Base-by-base conservation (phyloP, 306 rosid genomes). In the Delonix regia region DNA sequence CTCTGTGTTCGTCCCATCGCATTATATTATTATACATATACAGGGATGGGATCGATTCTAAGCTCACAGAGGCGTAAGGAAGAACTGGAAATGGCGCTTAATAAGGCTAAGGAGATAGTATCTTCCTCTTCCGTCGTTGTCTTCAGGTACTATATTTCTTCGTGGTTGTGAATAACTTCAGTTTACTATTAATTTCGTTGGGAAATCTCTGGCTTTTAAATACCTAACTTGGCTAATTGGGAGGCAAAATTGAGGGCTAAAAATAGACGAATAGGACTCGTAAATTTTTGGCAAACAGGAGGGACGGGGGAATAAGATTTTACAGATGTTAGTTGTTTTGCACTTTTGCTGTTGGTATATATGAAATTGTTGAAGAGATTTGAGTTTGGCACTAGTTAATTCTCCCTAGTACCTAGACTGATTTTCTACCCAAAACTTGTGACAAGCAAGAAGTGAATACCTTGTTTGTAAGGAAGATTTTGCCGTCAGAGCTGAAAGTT, bases 61-160 rank as follows among this genome's bases (percentile, higher is more conserved):
- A 75, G 84, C 80, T 74, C 85, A 1, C 52, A 9, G 44, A 45
- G 16, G 57, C 78, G 44, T 52, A 78, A 75, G 69, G 76, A 85
- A 65, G 86, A 78, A 13, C 66, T 59, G 60, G 84, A 82, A 82
- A 69, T 63, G 66, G 80, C 80, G 3, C 64, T 82, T 82, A 71
- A 79, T 49, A 85, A 85, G 75, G 84, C 82, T 19, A 82, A 82
- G 77, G 65, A 71, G 47, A 64, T 71, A 6, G 82, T 48, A 9
- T 73, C 86, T 69, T 82, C 84, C 8, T 13, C 86, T 59, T 80
- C 88, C 2, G 82, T 78, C 34, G 8, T 82, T 56, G 73, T 85
- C 57, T 85, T 82, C 71, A 85, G 86, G 88, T 85, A 28, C 42
- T 28, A 39, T 3, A 19, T 66, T 18, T 22, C 27, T 38, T 3